Conservation (phyloP, 2,329 filamentous ascomycete species). For the Aspergillus puulaauensis region DNA sequence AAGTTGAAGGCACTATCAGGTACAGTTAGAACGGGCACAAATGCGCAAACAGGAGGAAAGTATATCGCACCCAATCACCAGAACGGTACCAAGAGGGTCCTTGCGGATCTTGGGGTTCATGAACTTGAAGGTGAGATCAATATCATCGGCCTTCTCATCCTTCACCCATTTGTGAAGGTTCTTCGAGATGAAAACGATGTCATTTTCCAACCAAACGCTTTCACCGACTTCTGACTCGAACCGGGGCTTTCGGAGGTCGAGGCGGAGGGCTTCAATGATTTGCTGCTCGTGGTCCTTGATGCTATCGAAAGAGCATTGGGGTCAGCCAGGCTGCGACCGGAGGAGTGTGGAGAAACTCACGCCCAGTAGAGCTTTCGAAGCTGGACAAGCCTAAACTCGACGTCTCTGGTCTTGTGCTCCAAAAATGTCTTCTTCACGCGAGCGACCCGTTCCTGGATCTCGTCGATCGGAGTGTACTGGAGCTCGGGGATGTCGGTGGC, state of each 20-base stretch:
- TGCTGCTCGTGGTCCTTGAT: constrained; percentile 74
- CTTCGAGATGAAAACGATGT: constrained; percentile 74
- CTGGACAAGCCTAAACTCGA: constrained; percentile 80
- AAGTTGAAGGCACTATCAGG: constrained; percentile 77
- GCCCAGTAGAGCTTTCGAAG: constrained; percentile 95
- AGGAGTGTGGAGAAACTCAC: constrained; percentile 33
- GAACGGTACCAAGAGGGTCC: constrained; percentile 78
- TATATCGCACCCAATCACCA: constrained; percentile 73
- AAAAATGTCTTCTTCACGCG: constrained; percentile 68
- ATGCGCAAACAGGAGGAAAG: neutral
- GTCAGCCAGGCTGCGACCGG: constrained; percentile 13
- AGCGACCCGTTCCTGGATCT: constrained; percentile 62
- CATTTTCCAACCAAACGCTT: constrained; percentile 74
- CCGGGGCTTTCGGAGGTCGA: constrained; percentile 74
- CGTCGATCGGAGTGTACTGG: constrained; percentile 63
- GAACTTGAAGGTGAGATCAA: constrained; percentile 65
- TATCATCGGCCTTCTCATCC: constrained; percentile 73
- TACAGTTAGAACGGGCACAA: neutral
- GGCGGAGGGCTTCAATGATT: constrained; percentile 71
- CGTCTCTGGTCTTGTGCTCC: constrained; percentile 75
- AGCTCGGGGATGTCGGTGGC: constrained; percentile 46
- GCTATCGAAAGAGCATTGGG: constrained; percentile 25
- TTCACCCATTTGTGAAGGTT: constrained; percentile 79
- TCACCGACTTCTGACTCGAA: constrained; percentile 76
- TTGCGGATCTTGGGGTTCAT: constrained; percentile 77